Conservation (phyloP, 805 yeast genomes). For the Candida gorgasii region DNA sequence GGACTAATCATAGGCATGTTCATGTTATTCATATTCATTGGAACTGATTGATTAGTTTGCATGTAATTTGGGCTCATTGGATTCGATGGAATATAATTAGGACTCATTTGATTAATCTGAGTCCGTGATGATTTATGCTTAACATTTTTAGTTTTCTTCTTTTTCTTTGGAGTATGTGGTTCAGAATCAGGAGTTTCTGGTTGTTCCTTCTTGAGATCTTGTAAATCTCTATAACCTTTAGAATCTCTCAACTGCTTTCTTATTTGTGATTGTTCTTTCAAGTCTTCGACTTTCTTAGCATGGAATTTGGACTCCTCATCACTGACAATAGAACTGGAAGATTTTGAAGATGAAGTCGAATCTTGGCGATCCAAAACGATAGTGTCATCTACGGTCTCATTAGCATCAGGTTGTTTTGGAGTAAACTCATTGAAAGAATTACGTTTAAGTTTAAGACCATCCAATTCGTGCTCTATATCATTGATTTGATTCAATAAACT, state of each 20-base stretch:
- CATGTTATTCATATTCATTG: slow-evolving; percentile 4
- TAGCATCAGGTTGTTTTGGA: background rate
- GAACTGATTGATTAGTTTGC: background rate
- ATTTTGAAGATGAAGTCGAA: slow-evolving; percentile 18
- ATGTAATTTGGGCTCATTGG: slow-evolving; percentile 2
- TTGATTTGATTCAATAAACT: slow-evolving; percentile 10
- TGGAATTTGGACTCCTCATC: slow-evolving; percentile 25
- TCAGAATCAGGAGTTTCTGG: slow-evolving; percentile 3
- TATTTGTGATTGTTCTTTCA: background rate
- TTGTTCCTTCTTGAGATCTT: background rate
- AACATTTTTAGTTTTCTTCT: slow-evolving; percentile 6
- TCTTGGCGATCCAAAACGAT: slow-evolving; percentile 7
- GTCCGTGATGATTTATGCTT: slow-evolving; percentile 1
- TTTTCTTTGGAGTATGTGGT: slow-evolving; percentile 6
- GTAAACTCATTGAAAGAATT: slow-evolving; percentile 7
- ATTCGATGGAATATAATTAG: background rate
- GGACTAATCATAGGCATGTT: slow-evolving; percentile 1
- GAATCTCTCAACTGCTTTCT: background rate
- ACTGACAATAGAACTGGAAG: slow-evolving; percentile 34
- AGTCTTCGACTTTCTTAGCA: slow-evolving; percentile 1
- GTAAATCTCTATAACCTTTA: background rate
- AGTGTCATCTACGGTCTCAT: slow-evolving; percentile 2
- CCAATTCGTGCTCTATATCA: slow-evolving; percentile 8
- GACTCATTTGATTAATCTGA: background rate
- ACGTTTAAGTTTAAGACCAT: slow-evolving; percentile 4